These are phyloP conservation scores for Podila epicladia DNA, from an alignment of 192 early-diverging fungal species.

Conservation along the genomic window DNA sequence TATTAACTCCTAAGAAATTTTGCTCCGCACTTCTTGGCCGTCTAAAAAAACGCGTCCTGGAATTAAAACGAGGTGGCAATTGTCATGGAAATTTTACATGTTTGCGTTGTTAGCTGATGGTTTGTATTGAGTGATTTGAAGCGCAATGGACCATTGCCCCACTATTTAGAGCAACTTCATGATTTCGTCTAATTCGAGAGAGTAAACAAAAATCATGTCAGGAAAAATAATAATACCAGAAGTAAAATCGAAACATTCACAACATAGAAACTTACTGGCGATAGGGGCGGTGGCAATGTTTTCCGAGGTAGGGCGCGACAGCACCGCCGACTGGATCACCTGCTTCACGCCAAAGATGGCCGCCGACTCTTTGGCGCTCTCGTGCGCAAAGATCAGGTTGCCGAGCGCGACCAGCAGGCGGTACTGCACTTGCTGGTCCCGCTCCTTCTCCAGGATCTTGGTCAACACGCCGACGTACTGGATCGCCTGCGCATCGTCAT, in stretches of 20 bases:
- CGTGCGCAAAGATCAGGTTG: slow-evolving; percentile 64
- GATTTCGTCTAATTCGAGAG: slow-evolving; percentile 19
- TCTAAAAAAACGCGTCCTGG: no score
- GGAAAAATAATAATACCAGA: background rate
- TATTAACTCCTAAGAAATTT: no score
- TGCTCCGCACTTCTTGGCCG: no score
- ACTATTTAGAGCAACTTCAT: slow-evolving; percentile 17
- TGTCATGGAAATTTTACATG: no score
- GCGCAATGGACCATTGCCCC: background rate
- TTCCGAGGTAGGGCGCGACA: slow-evolving; percentile 37
- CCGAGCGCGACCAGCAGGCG: slow-evolving; percentile 70
- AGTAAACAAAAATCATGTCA: background rate
- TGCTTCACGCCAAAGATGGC: slow-evolving; percentile 40
- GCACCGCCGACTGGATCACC: slow-evolving; percentile 23
- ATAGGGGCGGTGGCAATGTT: slow-evolving; percentile 22
- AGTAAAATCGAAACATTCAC: background rate
- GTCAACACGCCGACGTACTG: slow-evolving; percentile 57
- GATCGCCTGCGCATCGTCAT: slow-evolving; percentile 60
- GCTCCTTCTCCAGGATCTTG: slow-evolving; percentile 66
- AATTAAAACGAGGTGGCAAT: no score
- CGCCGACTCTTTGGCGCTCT: slow-evolving; percentile 42
- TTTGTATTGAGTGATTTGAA: no score
- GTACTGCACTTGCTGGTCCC: slow-evolving; percentile 69
- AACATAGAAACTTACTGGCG: slow-evolving; percentile 27
- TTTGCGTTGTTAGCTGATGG: no score